Evolutionary conservation across 2,329 filamentous ascomycete species (phyloP), one percentile per base, ranked within the genome.

Genomic region (Trichoderma asperellum): DNA sequence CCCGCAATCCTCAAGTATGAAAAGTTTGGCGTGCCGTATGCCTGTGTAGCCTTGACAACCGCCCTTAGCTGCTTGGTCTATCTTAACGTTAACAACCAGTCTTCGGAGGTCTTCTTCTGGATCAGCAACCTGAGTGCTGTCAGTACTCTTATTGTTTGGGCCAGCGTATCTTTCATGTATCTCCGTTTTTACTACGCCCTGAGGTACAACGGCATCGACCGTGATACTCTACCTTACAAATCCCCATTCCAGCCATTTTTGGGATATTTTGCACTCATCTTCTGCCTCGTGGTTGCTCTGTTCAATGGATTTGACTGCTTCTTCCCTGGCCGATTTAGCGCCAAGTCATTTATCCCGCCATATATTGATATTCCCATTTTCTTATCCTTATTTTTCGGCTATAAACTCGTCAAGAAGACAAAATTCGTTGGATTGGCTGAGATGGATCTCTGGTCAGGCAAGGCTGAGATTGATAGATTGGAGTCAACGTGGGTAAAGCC

Each of bases 251-350:
- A 94, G 79, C 92, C 92, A 2, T 93, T 87, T 75, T 82, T 88
- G 4, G 90, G 91, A 2, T 94, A 79, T 60, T 87, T 88, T 68
- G 85, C 89, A 1, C 80, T 92, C 5, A 77, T 81, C 2, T 88
- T 87, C 68, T 91, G 89, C 49, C 82, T 85, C 32, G 75, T 91
- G 43, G 89, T 94, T 81, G 87, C 89, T 1, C 83, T 93, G 70
- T 90, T 93, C 47, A 89, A 91, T 55, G 91, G 91, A 0, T 94
- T 92, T 72, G 85, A 89, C 1, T 89, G 92, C 5, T 94, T 94
- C 75, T 83, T 92, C 70, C 88, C 89, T 0, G 80, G 83, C 16
- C 76, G 77, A 40, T 82, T 81, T 53, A 78, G 78, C 63, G 79
- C 78, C 27, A 80, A 78, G 74, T 78, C 78, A 1, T 94, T 93